These are phyloP conservation scores for Chalciporus sp. DNA, from an alignment of 1,284 basidiomycete genomes.

Conservation along the genomic window DNA sequence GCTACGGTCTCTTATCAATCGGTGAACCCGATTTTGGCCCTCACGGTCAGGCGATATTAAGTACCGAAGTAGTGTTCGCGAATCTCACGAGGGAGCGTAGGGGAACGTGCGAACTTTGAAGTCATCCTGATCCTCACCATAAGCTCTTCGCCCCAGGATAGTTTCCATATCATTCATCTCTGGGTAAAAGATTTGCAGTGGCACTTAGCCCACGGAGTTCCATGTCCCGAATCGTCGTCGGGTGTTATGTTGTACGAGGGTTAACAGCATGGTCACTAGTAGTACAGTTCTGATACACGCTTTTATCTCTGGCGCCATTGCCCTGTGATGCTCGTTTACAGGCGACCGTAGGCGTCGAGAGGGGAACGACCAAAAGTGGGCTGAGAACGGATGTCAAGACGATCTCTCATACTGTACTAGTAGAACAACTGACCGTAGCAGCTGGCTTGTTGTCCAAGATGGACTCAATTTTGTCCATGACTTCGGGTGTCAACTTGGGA, in stretches of 20 bases:
- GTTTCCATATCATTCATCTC: neutral
- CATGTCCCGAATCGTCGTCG: conserved; percentile 2
- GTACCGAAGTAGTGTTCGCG: too few species aligned
- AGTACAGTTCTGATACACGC: neutral
- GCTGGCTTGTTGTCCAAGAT: conserved; percentile 47
- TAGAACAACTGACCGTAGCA: conserved; percentile 26
- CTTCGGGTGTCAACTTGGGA: conserved; percentile 55
- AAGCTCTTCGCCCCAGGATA: neutral
- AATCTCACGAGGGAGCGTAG: neutral
- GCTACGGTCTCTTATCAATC: neutral
- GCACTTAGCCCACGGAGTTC: conserved; percentile 1
- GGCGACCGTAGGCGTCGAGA: conserved; percentile 29
- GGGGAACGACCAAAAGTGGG: conserved; percentile 30
- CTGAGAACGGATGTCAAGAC: conserved; percentile 15
- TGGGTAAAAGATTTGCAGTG: neutral
- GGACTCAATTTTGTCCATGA: conserved; percentile 54
- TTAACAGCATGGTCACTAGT: neutral
- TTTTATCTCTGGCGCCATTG: neutral
- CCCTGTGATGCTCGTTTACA: conserved; percentile 8
- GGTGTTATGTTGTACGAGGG: neutral
- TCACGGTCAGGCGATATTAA: too few species aligned
- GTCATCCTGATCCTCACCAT: neutral
- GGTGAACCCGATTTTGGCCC: too few species aligned
- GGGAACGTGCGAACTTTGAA: neutral
- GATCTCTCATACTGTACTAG: neutral